Percentiles rank a stretch among this genome's conserved stretches.
Conservation (phyloP, 768 basidiomycete species). For the Coprinellus aureogranulatus region DNA sequence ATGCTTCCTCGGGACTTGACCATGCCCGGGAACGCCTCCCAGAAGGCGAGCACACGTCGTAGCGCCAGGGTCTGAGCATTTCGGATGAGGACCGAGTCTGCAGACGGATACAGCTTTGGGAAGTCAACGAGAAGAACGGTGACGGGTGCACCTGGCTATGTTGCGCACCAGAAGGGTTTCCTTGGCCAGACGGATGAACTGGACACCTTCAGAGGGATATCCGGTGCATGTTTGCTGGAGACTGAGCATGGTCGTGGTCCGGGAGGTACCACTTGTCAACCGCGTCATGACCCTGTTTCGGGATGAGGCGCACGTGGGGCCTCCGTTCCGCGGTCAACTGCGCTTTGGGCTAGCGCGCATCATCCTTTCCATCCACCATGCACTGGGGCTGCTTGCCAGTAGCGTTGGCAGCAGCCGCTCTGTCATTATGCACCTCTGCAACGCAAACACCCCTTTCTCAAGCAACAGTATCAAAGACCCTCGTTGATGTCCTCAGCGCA, state of each 20-base stretch:
- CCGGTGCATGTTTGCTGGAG: conserved; percentile 40
- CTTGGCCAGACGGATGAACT: conserved; percentile 55
- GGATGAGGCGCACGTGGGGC: not conserved
- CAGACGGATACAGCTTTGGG: conserved; percentile 67
- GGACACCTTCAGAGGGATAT: conserved; percentile 53
- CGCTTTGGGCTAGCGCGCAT: conserved; percentile 14
- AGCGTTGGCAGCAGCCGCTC: conserved; percentile 25
- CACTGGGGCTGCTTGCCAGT: conserved; percentile 12
- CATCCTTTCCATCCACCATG: conserved; percentile 3
- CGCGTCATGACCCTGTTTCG: not conserved
- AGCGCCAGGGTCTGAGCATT: conserved; percentile 67
- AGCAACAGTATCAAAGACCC: conserved; percentile 45
- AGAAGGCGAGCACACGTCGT: conserved; percentile 71
- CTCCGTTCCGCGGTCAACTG: conserved; percentile 8
- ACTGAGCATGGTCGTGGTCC: conserved; percentile 30
- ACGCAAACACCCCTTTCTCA: conserved; percentile 30
- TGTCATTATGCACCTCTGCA: conserved; percentile 27
- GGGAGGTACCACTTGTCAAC: not conserved
- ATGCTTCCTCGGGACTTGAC: conserved; percentile 44
- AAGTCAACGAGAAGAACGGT: not conserved
- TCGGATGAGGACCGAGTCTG: conserved; percentile 66
- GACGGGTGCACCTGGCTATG: not conserved
- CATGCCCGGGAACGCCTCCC: conserved; percentile 74
- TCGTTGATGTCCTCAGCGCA: conserved; percentile 73
- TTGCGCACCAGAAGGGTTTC: conserved; percentile 59